Conservation (phyloP, 176 grass and related monocot species). For the Triticum urartu region DNA sequence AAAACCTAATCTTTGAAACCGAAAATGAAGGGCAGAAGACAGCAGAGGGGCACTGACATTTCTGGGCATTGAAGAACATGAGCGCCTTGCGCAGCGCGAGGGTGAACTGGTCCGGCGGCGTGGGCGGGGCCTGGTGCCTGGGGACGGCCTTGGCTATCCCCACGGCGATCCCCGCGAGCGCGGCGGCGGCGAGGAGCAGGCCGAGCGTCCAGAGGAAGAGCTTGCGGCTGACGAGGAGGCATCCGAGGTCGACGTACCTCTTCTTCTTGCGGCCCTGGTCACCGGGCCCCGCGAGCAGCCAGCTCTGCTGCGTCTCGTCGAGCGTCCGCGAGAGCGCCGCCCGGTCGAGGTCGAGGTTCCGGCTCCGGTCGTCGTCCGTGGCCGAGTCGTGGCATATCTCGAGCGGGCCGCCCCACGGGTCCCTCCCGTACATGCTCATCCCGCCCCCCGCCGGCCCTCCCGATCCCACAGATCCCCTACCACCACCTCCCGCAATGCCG, state of each 20-base stretch:
- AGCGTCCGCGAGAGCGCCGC: slow-evolving; percentile 77
- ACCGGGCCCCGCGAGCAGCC: slow-evolving; percentile 83
- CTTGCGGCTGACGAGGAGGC: slow-evolving; percentile 83
- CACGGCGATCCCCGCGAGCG: slow-evolving; percentile 55
- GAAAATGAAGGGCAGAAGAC: background rate
- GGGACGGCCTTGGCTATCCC: slow-evolving; percentile 78
- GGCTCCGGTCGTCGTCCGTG: slow-evolving; percentile 96
- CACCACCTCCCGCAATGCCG: slow-evolving; percentile 7
- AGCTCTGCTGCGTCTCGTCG: slow-evolving; percentile 97
- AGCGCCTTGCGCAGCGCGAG: slow-evolving; percentile 82
- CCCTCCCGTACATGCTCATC: slow-evolving; percentile 96
- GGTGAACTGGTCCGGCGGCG: slow-evolving; percentile 82
- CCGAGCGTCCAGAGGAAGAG: slow-evolving; percentile 75
- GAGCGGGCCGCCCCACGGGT: slow-evolving; percentile 91
- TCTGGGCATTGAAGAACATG: slow-evolving; percentile 94
- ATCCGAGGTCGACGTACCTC: slow-evolving; percentile 86
- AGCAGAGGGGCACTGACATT: slow-evolving; percentile 59
- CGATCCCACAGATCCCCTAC: background rate
- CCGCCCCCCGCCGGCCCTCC: background rate
- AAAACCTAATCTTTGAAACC: background rate
- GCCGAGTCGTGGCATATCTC: slow-evolving; percentile 84
- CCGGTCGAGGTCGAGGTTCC: slow-evolving; percentile 83
- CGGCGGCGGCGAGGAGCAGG: slow-evolving; percentile 50
- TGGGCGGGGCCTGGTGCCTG: slow-evolving; percentile 41
- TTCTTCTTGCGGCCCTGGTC: slow-evolving; percentile 79